Base-by-base conservation (phyloP, 2,329 filamentous ascomycete species). In the Cladosporium sp. region DNA sequence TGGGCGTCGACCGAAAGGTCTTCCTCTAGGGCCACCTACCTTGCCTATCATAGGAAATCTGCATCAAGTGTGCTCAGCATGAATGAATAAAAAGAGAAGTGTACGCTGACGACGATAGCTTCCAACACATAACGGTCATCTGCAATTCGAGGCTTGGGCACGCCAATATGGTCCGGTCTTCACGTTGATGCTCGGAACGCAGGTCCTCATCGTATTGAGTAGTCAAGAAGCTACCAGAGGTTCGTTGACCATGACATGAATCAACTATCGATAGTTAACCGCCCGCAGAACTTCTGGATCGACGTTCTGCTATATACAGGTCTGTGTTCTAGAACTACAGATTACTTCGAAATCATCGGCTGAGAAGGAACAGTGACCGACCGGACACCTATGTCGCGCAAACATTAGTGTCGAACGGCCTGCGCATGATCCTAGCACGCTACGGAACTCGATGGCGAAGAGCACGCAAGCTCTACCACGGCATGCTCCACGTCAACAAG, bases 111-210 rank as follows among this genome's bases (percentile, higher is more conserved):
- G 60, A 67, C 42, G 58, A 68, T 19, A 43, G 65, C 73, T 77
- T 58, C 63, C 64, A 1, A 61, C 50, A 24, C 61, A 58, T 7
- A 56, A 63, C 1, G 54, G 60, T 2, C 50, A 58, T 13, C 39
- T 53, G 8, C 52, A 56, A 13, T 54, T 56, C n/a, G 8, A 43
- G 7, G 42, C 50, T 39, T 58, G 56, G 55, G 51, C 45, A 11
- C 43, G 51, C 19, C 17, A 56, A 34, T 59, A 56, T 47, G 54
- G 54, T 3, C 50, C 52, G 1, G 47, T 53, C 30, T 54, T 53
- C 59, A 74, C 70, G 7, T 62, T 79, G 11, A 75, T 77, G 4
- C 61, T 78, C 0, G 76, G 76, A 1, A 72, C 70, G 1, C 69
- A 71, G 34, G 63, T 66, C 5, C 59, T 77, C 50, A 64, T 79